Base-by-base conservation (phyloP, 176 grass and related monocot species). In the Zoysia japonica region DNA sequence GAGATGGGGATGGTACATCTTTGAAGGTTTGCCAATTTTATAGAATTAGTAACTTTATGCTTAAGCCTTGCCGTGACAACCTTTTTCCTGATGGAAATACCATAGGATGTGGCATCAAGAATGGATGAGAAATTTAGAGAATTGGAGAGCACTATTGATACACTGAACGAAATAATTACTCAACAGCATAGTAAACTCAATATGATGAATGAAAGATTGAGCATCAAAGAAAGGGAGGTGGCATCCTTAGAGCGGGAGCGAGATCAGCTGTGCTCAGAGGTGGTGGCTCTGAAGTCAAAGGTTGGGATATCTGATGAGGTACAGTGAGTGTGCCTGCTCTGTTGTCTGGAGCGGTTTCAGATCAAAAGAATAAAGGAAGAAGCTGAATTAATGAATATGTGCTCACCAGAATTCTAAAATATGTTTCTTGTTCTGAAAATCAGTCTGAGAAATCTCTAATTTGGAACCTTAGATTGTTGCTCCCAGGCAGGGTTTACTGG, bases 231-330 rank as follows among this genome's bases (percentile, higher is more conserved):
- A 83, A 90, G 80, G 73, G 90, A 90, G 77, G 78, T 65, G 38
- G 87, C 90, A 61, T 97, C 92, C 57, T 87, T 94, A 79, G 92
- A 97, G 89, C 86, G 74, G 61, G 92, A 97, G 75, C 84, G 81
- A 76, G 91, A 94, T 74, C 87, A 89, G 57, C 61, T 97, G 47
- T 85, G 78, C 41, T 89, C 81, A 35, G 85, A 94, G 78, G 87
- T 97, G 15, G 80, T 89, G 60, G 71, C 94, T 72, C 83, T 97
- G 7, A 85, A 97, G 82, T 92, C 89, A 71, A 97, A 94, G 95
- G 94, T 97, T 82, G 28, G 51, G 39, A 72, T 28, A 40, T 4
- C 49, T 35, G 11, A 80, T 20, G 17, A 81, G 19, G 47, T 43
- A 41, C 2, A 11, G 6, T 47, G 17, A 41, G 7, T 46, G 38